phyloP scores from a whole-genome alignment of 1,139 yeast species.

The Candida buenavistaensis region DNA sequence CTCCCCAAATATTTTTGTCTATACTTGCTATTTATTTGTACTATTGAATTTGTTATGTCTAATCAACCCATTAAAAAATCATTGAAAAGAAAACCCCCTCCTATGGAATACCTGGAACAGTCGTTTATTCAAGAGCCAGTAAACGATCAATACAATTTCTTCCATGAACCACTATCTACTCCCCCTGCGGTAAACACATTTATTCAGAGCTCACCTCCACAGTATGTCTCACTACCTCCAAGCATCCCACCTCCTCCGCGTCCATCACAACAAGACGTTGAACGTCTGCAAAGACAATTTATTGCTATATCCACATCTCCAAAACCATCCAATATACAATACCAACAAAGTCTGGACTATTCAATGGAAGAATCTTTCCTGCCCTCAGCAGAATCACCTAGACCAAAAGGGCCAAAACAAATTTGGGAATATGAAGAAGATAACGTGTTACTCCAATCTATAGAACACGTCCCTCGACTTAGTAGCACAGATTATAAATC shows the following conservation, averaged over 20 bases:
- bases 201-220: not conserved
- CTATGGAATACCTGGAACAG: not conserved
- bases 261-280: not conserved
- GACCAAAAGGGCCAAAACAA: conserved; percentile 46
- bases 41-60: no score
- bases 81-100: conserved; percentile 4
- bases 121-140: no score
- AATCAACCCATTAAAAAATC: conserved; percentile 3
- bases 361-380: conserved; percentile 16
- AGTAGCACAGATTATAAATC: conserved; percentile 4
- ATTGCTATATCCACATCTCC: conserved; percentile 2
- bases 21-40: no score
- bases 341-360: conserved; percentile 8
- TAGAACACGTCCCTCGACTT: not conserved
- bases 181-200: not conserved
- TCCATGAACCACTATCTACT: not conserved
- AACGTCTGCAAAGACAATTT: not conserved
- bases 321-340: not conserved
- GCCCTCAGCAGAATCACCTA: conserved; percentile 29
- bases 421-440: conserved; percentile 33
- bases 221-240: not conserved
- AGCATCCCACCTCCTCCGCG: not conserved
- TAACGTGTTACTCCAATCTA: not conserved
- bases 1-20: no score
- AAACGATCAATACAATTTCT: not conserved